Percentiles rank a stretch among this genome's conserved stretches.
Conservation (phyloP, 148 eudicot species). For the Rhododendron molle region DNA sequence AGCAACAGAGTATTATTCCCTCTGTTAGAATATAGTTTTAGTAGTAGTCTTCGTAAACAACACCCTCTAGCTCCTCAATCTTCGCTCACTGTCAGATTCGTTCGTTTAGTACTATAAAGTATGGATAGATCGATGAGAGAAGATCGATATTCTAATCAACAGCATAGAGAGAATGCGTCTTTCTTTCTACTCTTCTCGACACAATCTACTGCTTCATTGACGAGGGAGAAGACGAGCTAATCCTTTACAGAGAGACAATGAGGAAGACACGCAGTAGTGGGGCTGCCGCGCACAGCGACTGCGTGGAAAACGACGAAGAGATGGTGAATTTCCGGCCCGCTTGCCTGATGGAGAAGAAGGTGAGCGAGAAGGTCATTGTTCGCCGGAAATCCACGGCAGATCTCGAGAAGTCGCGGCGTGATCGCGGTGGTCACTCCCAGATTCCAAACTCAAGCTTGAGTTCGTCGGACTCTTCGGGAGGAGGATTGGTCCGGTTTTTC, state of each 20-base stretch:
- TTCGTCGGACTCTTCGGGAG: background rate
- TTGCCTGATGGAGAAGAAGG: slow-evolving; percentile 37
- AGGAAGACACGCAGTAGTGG: slow-evolving; percentile 24
- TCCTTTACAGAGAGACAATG: slow-evolving; percentile 24
- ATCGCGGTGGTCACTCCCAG: background rate
- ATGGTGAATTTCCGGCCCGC: slow-evolving; percentile 21
- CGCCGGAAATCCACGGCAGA: slow-evolving; percentile 28
- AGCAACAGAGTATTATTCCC: background rate
- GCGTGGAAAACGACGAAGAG: slow-evolving; percentile 10
- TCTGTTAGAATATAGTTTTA: too few relatives aligned
- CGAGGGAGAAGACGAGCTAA: slow-evolving; percentile 22
- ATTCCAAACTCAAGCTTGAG: background rate
- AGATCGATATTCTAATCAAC: slow-evolving; percentile 7
- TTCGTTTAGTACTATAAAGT: background rate
- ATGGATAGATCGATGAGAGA: background rate
- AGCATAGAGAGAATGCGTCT: slow-evolving; percentile 33
- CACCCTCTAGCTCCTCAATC: background rate
- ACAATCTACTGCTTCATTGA: slow-evolving; percentile 80
- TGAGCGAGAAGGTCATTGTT: slow-evolving; percentile 12
- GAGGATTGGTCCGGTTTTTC: too few relatives aligned
- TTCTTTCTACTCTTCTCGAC: slow-evolving; percentile 84
- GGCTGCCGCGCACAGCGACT: background rate
- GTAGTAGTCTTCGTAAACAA: too few relatives aligned
- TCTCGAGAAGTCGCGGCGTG: background rate
- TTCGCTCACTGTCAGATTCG: background rate